A percentile compares a stretch with the other conserved stretches of the same genome.
These are phyloP conservation scores for Clathrospora elynae DNA, from an alignment of 2,329 filamentous ascomycete genomes.

Conservation along the genomic window DNA sequence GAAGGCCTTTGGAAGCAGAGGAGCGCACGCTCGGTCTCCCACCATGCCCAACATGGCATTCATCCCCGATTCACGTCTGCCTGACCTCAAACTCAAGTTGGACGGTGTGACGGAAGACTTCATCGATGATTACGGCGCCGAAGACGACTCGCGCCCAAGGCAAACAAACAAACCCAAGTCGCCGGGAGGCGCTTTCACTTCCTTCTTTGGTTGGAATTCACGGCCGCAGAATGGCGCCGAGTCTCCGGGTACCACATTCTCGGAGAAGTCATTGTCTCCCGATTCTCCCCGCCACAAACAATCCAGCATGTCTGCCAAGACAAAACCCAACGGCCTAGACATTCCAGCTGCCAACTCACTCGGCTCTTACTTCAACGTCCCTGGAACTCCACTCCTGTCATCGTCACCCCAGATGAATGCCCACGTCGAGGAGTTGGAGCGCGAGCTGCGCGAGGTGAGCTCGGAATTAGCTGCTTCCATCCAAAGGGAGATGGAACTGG, in stretches of 20 bases:
- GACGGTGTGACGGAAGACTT: conserved; percentile 47
- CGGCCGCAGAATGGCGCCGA: conserved; percentile 59
- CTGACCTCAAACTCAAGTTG: conserved; percentile 43
- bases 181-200: conserved; percentile 61
- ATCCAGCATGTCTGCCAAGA: conserved; percentile 37
- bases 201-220: conserved; percentile 70
- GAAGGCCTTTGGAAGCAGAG: conserved; percentile 25
- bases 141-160: conserved; percentile 30
- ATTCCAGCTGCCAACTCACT: conserved; percentile 57
- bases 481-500: conserved; percentile 91
- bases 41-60: conserved; percentile 49
- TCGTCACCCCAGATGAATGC: conserved; percentile 54
- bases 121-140: conserved; percentile 42
- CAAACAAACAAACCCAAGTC: conserved; percentile 50
- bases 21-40: conserved; percentile 40
- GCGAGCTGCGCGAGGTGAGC: conserved; percentile 91
- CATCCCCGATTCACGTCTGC: conserved; percentile 30
- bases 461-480: conserved; percentile 91
- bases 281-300: conserved; percentile 57
- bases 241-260: conserved; percentile 67
- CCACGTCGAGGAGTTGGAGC: conserved; percentile 86
- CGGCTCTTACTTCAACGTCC: conserved; percentile 53
- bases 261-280: conserved; percentile 64
- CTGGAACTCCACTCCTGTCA: conserved; percentile 54
- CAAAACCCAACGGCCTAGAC: conserved; percentile 56